phyloP scores from a whole-genome alignment of 108 stramenopile genomes.

The Conticribra weissflogii region DNA sequence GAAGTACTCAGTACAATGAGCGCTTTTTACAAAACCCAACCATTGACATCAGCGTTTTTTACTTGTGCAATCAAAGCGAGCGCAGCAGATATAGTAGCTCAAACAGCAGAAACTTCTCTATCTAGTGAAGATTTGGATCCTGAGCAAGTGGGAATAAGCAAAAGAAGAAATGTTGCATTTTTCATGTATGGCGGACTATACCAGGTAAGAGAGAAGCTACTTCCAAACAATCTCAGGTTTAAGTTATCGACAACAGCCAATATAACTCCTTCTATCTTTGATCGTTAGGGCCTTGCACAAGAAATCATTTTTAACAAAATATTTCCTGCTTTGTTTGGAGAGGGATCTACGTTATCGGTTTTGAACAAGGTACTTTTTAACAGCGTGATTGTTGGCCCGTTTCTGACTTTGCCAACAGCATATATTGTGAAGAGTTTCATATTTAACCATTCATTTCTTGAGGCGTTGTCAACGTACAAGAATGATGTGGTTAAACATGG shows the following conservation, averaged over 20 bases:
- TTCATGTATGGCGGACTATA: conserved; percentile 54
- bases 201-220: too few species aligned
- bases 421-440: conserved; percentile 31
- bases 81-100: conserved; percentile 31
- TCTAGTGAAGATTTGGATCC: not conserved
- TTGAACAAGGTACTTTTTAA: conserved; percentile 13
- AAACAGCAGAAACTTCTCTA: not conserved
- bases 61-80: conserved; percentile 41
- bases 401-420: conserved; percentile 29
- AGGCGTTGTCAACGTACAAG: conserved; percentile 23
- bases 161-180: conserved; percentile 41
- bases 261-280: too few species aligned
- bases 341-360: not conserved
- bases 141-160: not conserved
- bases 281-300: too few species aligned
- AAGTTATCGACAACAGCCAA: too few species aligned
- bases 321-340: conserved; percentile 37
- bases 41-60: conserved; percentile 58
- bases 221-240: too few species aligned
- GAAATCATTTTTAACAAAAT: conserved; percentile 36
- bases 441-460: conserved; percentile 8
- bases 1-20: conserved; percentile 20
- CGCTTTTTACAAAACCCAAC: conserved; percentile 55
- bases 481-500: conserved; percentile 26
- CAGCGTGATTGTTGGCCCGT: conserved; percentile 20